Percentiles rank a stretch among this genome's conserved stretches.
Evolutionary conservation across 1,139 yeast genomes (phyloP).

Genomic region (Pichia norvegensis): DNA sequence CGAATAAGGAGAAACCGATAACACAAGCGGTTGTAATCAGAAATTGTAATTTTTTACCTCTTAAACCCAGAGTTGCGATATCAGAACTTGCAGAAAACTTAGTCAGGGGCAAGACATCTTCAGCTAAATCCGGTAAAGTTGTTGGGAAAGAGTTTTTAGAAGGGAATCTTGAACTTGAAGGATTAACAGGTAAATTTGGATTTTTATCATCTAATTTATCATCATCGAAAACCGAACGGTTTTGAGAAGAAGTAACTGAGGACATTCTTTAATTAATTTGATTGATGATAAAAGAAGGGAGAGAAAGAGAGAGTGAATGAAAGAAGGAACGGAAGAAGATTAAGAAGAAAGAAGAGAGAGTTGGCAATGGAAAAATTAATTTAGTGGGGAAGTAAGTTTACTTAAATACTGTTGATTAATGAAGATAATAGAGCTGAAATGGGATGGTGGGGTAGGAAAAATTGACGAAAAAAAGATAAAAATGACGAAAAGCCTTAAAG

Average conservation of each 20-base stretch:
- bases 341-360: too few relatives aligned
- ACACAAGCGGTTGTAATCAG: constrained; percentile 52
- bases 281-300: neutral
- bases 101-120: constrained; percentile 3
- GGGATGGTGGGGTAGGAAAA: neutral
- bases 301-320: neutral
- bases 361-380: neutral
- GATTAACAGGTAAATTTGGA: neutral
- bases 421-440: too few relatives aligned
- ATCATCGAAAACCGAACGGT: constrained; percentile 6
- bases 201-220: constrained; percentile 7
- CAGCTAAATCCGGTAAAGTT: constrained; percentile 1
- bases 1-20: constrained; percentile 63
- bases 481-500: too few relatives aligned
- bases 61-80: constrained; percentile 37
- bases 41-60: constrained; percentile 36
- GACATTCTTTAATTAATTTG: neutral
- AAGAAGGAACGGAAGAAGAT: neutral
- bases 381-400: neutral
- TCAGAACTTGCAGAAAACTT: constrained; percentile 4
- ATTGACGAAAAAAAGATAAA: too few relatives aligned
- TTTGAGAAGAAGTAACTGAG: neutral
- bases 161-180: neutral
- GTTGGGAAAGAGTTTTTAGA: neutral
- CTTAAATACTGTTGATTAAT: too few relatives aligned